Conservation (phyloP, 768 basidiomycete species). For the Boletus insuetus region DNA sequence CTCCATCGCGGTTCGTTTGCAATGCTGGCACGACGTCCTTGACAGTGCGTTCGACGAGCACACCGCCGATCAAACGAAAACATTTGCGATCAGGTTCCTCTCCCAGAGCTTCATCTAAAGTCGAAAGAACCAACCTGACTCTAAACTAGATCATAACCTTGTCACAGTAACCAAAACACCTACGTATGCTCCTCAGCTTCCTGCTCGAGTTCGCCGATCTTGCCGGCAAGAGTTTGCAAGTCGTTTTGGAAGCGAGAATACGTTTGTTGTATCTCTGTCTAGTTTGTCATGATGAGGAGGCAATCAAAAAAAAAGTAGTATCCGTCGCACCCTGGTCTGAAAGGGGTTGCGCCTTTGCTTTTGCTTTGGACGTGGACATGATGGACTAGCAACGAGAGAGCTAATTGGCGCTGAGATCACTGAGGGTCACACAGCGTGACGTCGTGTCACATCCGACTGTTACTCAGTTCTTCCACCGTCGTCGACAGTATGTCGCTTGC, state of each 20-base stretch:
- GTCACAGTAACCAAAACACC: slow-evolving; percentile 30
- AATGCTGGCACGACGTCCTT: slow-evolving; percentile 90
- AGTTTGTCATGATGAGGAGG: slow-evolving; percentile 41
- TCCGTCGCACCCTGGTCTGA: slow-evolving; percentile 67
- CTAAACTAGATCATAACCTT: not conserved
- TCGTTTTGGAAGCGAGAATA: slow-evolving; percentile 85
- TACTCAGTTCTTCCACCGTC: slow-evolving; percentile 10
- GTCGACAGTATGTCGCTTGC: slow-evolving; percentile 52
- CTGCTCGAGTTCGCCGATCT: slow-evolving; percentile 94
- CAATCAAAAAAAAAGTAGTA: slow-evolving; percentile 8
- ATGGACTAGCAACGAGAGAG: slow-evolving; percentile 2
- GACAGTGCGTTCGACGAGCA: slow-evolving; percentile 93
- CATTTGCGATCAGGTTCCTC: slow-evolving; percentile 91
- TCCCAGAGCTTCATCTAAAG: slow-evolving; percentile 77
- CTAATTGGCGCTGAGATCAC: slow-evolving; percentile 25
- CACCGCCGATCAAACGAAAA: slow-evolving; percentile 93
- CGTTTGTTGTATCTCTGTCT: slow-evolving; percentile 81
- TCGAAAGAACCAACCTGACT: slow-evolving; percentile 79
- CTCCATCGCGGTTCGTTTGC: slow-evolving; percentile 86
- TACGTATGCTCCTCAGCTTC: slow-evolving; percentile 96
- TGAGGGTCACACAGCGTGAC: slow-evolving; percentile 27
- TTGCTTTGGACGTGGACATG: slow-evolving; percentile 58
- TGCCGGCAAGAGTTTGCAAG: slow-evolving; percentile 85
- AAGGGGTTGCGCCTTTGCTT: slow-evolving; percentile 54
- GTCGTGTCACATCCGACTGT: slow-evolving; percentile 23